These are phyloP conservation scores for Annulohypoxylon truncatum DNA, from an alignment of 2,329 filamentous ascomycete genomes.

Conservation along the genomic window DNA sequence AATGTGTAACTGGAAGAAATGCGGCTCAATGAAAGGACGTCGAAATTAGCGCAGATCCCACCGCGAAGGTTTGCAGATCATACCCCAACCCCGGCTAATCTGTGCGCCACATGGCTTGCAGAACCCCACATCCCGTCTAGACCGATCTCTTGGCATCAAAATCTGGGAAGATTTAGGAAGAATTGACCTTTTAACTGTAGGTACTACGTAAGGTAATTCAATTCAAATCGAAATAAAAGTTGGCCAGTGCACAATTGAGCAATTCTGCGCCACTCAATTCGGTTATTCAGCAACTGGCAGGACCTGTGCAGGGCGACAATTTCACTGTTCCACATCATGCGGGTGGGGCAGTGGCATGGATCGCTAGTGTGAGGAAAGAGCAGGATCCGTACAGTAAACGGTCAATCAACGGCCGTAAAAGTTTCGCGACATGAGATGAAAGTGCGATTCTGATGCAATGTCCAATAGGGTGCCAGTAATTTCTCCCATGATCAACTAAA, in stretches of 20 bases:
- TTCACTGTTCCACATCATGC: neutral
- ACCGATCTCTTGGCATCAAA: slow-evolving; percentile 11
- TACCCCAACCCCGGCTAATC: neutral
- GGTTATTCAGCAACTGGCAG: neutral
- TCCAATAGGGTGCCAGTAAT: neutral
- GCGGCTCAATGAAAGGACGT: slow-evolving; percentile 32
- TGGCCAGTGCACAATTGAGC: neutral
- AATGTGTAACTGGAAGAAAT: neutral
- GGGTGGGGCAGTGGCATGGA: neutral
- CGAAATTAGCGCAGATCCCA: slow-evolving; percentile 18
- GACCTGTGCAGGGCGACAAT: neutral
- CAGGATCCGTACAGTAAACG: neutral
- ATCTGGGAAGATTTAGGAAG: neutral
- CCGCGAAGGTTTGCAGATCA: neutral
- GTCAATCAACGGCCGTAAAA: neutral
- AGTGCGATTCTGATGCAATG: neutral
- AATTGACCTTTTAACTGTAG: neutral
- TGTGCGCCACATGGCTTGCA: neutral
- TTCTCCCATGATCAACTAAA: neutral
- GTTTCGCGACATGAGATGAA: neutral
- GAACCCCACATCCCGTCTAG: slow-evolving; percentile 1
- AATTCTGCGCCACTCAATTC: neutral
- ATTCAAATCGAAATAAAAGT: neutral
- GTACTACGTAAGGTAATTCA: no score
- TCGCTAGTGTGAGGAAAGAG: neutral